Conservation (phyloP, 805 yeast genomes). For the Sugiyamaella valdiviana region DNA sequence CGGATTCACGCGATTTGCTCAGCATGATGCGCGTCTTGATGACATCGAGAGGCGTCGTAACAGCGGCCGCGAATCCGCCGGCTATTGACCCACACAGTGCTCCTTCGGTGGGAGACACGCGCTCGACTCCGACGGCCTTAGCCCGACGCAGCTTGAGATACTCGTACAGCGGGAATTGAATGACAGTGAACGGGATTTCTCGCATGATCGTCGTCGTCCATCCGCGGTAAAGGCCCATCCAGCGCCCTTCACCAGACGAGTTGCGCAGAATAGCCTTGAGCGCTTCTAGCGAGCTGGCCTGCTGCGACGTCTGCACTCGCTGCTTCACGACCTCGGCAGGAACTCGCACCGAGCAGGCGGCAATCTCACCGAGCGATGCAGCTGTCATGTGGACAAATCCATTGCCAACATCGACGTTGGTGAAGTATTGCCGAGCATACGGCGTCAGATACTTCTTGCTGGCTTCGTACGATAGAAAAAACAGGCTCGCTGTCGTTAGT, state of each 20-base stretch:
- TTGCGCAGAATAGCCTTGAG: constrained; percentile 56
- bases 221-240: constrained; percentile 82
- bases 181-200: constrained; percentile 93
- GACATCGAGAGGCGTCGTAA: constrained; percentile 92
- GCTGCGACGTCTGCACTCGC: constrained; percentile 72
- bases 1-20: constrained; percentile 43
- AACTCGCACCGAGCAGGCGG: constrained; percentile 90
- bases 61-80: constrained; percentile 92
- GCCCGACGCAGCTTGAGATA: constrained; percentile 59
- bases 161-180: constrained; percentile 93
- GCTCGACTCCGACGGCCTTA: constrained; percentile 33
- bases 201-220: constrained; percentile 89
- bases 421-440: constrained; percentile 14
- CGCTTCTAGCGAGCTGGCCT: constrained; percentile 57
- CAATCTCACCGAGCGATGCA: constrained; percentile 84
- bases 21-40: constrained; percentile 91
- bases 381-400: constrained; percentile 71
- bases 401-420: constrained; percentile 31
- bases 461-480: constrained; percentile 79
- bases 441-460: constrained; percentile 48
- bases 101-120: constrained; percentile 62
- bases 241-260: constrained; percentile 67
- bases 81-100: constrained; percentile 88
- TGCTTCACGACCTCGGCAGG: constrained; percentile 97
- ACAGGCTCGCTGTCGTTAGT: constrained; percentile 48